phyloP scores from a whole-genome alignment of 2,329 filamentous ascomycete species.

The Xylaria sp. region DNA sequence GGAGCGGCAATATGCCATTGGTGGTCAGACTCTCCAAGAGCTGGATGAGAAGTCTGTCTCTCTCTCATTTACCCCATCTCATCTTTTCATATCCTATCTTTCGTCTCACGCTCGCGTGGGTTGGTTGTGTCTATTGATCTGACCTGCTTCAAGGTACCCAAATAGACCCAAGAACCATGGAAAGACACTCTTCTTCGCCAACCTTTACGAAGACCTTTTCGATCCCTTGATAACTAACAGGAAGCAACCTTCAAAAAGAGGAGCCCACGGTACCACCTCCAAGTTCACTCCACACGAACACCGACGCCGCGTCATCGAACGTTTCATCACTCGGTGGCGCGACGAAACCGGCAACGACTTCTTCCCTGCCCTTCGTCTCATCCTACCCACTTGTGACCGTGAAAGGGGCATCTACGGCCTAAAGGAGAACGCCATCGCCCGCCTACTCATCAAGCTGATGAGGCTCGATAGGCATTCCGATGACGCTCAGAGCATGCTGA shows the following conservation, averaged over 20 bases:
- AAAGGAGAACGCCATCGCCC: conserved; percentile 91
- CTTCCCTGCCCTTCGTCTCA: conserved; percentile 90
- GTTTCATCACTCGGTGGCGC: conserved; percentile 89
- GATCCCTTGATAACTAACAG: conserved; percentile 82
- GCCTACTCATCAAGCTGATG: conserved; percentile 89
- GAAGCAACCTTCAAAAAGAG: conserved; percentile 73
- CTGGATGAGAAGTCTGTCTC: conserved; percentile 57
- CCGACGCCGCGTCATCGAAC: conserved; percentile 81
- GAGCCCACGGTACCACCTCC: conserved; percentile 65
- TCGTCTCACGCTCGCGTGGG: background rate
- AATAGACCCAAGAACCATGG: conserved; percentile 84
- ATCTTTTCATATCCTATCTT: background rate
- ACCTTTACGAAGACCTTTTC: conserved; percentile 81
- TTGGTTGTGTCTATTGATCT: background rate
- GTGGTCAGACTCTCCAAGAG: conserved; percentile 55
- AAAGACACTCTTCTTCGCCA: conserved; percentile 83
- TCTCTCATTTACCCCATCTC: background rate
- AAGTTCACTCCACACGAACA: conserved; percentile 79
- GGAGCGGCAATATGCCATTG: conserved; percentile 60
- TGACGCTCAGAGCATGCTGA: conserved; percentile 84
- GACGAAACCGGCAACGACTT: conserved; percentile 91
- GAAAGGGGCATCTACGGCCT: conserved; percentile 93
- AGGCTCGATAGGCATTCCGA: conserved; percentile 92
- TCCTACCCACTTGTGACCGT: conserved; percentile 91
- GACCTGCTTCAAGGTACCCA: conserved; percentile 72